Base-by-base conservation (phyloP, 1,284 basidiomycete genomes). In the Lentinus polychrous region DNA sequence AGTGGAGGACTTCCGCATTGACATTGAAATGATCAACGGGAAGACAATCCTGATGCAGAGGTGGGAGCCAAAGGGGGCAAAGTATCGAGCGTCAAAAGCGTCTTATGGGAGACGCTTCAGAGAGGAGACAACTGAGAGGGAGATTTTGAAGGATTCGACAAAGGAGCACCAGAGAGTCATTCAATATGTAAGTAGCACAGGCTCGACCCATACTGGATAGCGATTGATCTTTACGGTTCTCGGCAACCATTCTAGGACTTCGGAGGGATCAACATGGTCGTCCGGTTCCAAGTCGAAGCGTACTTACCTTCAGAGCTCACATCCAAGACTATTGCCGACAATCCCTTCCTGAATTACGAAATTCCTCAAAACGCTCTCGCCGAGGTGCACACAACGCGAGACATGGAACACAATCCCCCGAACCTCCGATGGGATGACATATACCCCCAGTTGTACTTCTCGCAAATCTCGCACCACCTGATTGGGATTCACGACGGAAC, bases 1-100 rank as follows among this genome's bases (percentile, higher is more conserved):
- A 42, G 43, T 35, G 45, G 64, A 66, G 24, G 72, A 76, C 44
- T 82, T 81, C 56, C 63, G 80, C 14, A 78, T 83, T 48, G 79
- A 83, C 54, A 57, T 73, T 10, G 73, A 79, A 55, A 66, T 81
- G 8, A 75, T 68, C 3, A 78, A 79, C 6, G 58, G 66, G 27
- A 66, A 66, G 47, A 81, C 80, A 0, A 59, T 81, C 2, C 55
- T 83, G 11, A 61, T 83, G 55, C 75, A 72, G 49, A 68, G 79
- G 2, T 75, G 74, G 72, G 70, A 75, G 49, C n/a, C 35, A 63
- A 62, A 49, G 52, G 63, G 1, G 66, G 64, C 8, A 50, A 60
- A 22, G 68, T 71, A 43, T 31, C 54, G 4, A 17, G 38, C 22
- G 42, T 17, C 7, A 17, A 20, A 10, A 17, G 31, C 15, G 18